Base-by-base conservation (phyloP, 2,329 filamentous ascomycete species). In the Incumbomyces delicatus region DNA sequence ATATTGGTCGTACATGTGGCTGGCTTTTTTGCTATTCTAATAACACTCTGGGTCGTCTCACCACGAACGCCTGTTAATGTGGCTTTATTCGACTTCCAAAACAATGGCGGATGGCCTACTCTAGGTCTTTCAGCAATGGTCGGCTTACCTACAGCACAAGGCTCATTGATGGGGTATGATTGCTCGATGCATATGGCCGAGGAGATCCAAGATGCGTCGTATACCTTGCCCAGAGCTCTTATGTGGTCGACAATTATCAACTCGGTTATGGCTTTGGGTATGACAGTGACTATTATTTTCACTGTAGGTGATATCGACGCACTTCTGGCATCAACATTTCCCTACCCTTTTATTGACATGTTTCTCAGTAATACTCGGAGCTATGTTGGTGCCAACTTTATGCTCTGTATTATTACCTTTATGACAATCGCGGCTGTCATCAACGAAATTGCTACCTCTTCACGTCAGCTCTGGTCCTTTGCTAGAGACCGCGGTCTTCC, bases 121-220 rank as follows among this genome's bases (percentile, higher is more conserved):
- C 22, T 27, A 17, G 67, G 66, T 1, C 58, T 64, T n/a, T 61
- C 66, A 30, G 50, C 35, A 32, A 42, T 53, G 50, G 45, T 60
- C 27, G 61, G 61, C 6, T 40, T 60, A n/a, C 43, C 55, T 16
- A 53, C 53, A 2, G 50, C 58, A 4, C 51, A 52, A 12, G 57
- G 47, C 20, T 37, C 48, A 18, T 47, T 52, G n/a, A 37, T 46
- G 42, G 56, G 56, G 33, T 41, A 50, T 17, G 59, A 61, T 48
- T 51, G 50, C 35, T 53, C 58, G 12, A 50, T 51, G 14, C 71
- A 75, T 48, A 70, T 73, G 63, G 55, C 65, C 7, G 67, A 70
- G 50, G 67, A 70, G 50, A 59, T 68, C 16, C 55, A 57, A 29
- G 58, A 68, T 39, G 63, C 67, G 0, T 60, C 59, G 0, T 50